A percentile compares a stretch with the other conserved stretches of the same genome.
These are phyloP conservation scores for Ganoderma sp. DNA, from an alignment of 1,284 basidiomycete genomes.

Conservation along the genomic window DNA sequence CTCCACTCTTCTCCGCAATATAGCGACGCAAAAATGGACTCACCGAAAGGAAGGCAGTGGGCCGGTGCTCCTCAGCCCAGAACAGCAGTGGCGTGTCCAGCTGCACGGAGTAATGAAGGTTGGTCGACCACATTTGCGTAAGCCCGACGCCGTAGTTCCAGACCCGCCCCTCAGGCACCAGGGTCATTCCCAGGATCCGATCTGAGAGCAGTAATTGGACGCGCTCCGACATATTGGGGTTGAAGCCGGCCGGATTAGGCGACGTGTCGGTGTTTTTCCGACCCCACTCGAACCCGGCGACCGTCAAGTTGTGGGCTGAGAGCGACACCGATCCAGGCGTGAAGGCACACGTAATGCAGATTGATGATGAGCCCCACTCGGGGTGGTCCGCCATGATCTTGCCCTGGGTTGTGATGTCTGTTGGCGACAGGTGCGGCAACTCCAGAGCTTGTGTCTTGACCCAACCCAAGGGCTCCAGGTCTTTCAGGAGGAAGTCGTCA, in stretches of 20 bases:
- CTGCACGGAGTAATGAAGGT: constrained; percentile 84
- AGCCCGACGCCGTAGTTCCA: constrained; percentile 96
- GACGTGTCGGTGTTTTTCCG: constrained; percentile 90
- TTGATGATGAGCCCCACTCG: constrained; percentile 93
- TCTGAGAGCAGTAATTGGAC: constrained; percentile 96
- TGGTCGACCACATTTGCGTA: constrained; percentile 90
- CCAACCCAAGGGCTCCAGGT: constrained; percentile 96
- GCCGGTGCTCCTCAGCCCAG: constrained; percentile 96
- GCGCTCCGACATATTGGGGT: constrained; percentile 96
- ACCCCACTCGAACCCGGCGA: constrained; percentile 98
- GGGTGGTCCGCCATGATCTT: constrained; percentile 96
- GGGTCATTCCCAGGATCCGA: constrained; percentile 88
- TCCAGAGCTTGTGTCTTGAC: constrained; percentile 96
- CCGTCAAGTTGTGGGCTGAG: constrained; percentile 89
- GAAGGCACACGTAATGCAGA: constrained; percentile 95
- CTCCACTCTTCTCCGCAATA: constrained; percentile 2
- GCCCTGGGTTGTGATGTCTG: constrained; percentile 94
- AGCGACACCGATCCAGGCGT: constrained; percentile 97
- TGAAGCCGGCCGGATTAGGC: constrained; percentile 90
- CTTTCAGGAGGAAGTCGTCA: constrained; percentile 94
- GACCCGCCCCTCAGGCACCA: constrained; percentile 88
- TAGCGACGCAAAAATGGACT: constrained; percentile 41
- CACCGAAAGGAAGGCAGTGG: constrained; percentile 87
- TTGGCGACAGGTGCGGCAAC: constrained; percentile 89
- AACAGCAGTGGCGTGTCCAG: constrained; percentile 92